Conservation (phyloP, 768 basidiomycete species). For the Mycena albidolilacea region DNA sequence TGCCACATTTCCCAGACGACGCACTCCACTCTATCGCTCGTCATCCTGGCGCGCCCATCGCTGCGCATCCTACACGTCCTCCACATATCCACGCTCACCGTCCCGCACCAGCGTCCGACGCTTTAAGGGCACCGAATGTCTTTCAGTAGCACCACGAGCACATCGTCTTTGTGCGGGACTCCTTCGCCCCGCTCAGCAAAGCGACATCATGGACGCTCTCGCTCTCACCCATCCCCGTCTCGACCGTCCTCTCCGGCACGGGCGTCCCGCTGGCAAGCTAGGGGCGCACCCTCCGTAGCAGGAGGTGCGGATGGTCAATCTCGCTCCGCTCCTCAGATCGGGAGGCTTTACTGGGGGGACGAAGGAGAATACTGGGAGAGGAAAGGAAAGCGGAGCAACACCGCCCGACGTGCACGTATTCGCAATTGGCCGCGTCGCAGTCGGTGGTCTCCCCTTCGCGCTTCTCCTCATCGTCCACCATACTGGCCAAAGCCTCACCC, state of each 20-base stretch:
- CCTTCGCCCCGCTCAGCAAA: neutral
- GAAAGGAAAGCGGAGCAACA: no score
- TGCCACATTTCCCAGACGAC: neutral
- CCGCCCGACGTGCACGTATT: neutral
- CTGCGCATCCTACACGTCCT: neutral
- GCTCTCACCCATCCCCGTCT: neutral
- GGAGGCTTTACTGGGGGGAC: neutral
- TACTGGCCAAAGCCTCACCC: neutral
- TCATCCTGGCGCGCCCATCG: neutral
- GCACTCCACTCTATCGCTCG: neutral
- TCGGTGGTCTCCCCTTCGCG: neutral
- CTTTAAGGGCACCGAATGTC: neutral
- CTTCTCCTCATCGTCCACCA: neutral
- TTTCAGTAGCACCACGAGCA: neutral
- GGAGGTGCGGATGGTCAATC: neutral
- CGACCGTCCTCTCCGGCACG: neutral
- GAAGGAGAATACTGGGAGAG: neutral
- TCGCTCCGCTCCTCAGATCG: neutral
- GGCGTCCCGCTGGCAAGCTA: neutral
- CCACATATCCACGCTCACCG: neutral
- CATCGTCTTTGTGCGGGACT: neutral
- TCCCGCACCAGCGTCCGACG: neutral
- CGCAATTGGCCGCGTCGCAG: neutral
- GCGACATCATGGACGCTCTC: neutral
- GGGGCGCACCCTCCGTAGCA: neutral